phyloP scores from a whole-genome alignment of 2,329 filamentous ascomycete genomes.

The Aspergillus sojae region DNA sequence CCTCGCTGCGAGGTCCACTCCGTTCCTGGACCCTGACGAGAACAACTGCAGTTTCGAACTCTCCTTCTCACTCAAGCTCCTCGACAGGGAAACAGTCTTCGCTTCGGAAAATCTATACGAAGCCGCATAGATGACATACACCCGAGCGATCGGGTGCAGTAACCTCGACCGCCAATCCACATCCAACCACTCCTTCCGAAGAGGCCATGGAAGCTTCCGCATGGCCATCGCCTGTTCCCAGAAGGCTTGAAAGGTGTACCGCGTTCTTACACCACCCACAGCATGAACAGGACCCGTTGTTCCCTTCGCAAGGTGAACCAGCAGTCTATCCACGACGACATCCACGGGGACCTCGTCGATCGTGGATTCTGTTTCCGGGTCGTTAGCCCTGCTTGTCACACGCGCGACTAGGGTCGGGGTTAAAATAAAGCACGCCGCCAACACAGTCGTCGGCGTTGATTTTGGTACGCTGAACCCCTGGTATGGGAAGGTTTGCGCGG shows the following conservation, averaged over 20 bases:
- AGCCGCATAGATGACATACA: conserved; percentile 6
- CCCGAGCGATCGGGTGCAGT: conserved; percentile 3
- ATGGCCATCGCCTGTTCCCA: background rate
- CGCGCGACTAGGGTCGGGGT: background rate
- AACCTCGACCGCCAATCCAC: conserved; percentile 4
- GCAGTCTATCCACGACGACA: conserved; percentile 13
- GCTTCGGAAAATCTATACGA: conserved; percentile 9
- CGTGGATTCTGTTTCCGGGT: background rate
- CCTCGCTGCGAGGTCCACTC: background rate
- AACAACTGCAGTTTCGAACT: background rate
- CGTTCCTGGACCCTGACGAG: background rate
- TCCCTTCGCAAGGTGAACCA: conserved; percentile 12
- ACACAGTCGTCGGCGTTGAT: conserved; percentile 10
- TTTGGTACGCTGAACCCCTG: conserved; percentile 10
- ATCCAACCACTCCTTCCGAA: background rate
- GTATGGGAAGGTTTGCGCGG: conserved; percentile 13
- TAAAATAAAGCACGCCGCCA: conserved; percentile 5
- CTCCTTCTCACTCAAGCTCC: background rate
- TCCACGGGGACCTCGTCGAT: conserved; percentile 14
- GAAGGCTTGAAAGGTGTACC: background rate
- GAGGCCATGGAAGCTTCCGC: conserved; percentile 6
- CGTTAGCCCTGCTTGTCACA: background rate
- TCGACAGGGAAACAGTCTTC: background rate
- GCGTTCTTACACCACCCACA: conserved; percentile 1
- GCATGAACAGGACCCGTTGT: conserved; percentile 10